Conservation (phyloP, 1,139 yeast genomes). For the Magnusiomyces tetraspermus region DNA sequence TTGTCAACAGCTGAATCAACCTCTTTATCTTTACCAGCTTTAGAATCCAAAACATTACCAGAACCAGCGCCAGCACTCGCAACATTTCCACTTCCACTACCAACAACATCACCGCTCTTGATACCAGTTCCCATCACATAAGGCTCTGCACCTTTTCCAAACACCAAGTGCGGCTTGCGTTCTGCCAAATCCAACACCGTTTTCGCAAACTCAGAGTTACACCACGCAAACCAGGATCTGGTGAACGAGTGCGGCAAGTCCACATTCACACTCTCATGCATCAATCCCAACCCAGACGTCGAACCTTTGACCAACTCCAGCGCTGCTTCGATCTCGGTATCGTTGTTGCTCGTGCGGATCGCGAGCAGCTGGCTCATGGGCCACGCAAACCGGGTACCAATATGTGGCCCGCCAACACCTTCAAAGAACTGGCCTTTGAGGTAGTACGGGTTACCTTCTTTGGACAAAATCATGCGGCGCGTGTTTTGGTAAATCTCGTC, state of each 20-base stretch:
- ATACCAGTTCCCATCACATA: background rate
- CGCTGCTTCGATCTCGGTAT: constrained; percentile 49
- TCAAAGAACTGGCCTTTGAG: constrained; percentile 51
- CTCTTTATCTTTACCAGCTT: background rate
- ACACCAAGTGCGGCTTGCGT: constrained; percentile 64
- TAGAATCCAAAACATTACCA: no score
- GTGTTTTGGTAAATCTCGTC: constrained; percentile 69
- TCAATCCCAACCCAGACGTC: constrained; percentile 67
- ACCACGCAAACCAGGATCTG: constrained; percentile 91
- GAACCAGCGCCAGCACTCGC: no score
- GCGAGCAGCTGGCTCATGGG: constrained; percentile 74
- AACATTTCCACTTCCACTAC: no score
- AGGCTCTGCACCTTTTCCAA: constrained; percentile 31
- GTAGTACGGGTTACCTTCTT: constrained; percentile 69
- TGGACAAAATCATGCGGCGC: constrained; percentile 61
- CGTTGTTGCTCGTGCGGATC: constrained; percentile 66
- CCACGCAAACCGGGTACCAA: constrained; percentile 77
- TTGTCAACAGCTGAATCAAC: no score
- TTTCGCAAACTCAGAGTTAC: constrained; percentile 83
- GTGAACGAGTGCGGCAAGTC: constrained; percentile 42
- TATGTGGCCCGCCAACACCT: constrained; percentile 89
- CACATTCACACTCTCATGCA: constrained; percentile 78
- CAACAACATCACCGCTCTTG: background rate
- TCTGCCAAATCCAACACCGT: constrained; percentile 67
- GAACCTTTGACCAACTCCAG: constrained; percentile 46